These are phyloP conservation scores for Actinidia polygama DNA, from an alignment of 179 eudicot genomes.

Conservation along the genomic window DNA sequence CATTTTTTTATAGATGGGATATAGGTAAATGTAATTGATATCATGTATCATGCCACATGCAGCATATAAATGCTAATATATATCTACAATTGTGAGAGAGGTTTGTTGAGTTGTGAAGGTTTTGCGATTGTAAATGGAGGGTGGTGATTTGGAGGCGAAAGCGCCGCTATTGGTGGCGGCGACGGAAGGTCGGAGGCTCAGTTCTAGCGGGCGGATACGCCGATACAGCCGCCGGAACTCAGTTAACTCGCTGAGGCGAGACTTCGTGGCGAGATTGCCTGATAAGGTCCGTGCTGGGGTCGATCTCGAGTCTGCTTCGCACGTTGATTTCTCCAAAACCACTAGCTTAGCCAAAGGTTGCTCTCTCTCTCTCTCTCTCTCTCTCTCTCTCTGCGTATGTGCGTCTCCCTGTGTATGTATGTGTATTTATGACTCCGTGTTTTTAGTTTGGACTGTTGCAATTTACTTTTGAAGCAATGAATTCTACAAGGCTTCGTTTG, in stretches of 20 bases:
- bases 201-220: conserved; percentile 32
- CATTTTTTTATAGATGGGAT: too few relatives aligned
- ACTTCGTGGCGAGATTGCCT: conserved; percentile 74
- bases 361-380: conserved; percentile 14
- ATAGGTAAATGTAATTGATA: too few relatives aligned
- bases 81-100: neutral
- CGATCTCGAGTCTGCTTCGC: conserved; percentile 65
- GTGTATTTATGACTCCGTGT: too few relatives aligned
- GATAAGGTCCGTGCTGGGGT: conserved; percentile 60
- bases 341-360: conserved; percentile 52
- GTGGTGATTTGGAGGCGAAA: conserved; percentile 30
- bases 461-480: too few relatives aligned
- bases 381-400: neutral
- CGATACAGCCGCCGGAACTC: conserved; percentile 54
- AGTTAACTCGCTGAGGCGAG: conserved; percentile 51
- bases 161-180: conserved; percentile 39
- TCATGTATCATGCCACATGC: neutral
- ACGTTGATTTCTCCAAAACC: conserved; percentile 49
- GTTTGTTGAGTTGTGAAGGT: neutral
- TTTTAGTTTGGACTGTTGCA: too few relatives aligned
- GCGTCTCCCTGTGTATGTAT: too few relatives aligned
- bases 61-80: neutral
- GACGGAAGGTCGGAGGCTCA: conserved; percentile 30
- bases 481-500: too few relatives aligned
- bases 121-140: conserved; percentile 1